Conservation (phyloP, 2,329 filamentous ascomycete species). For the Colletotrichum tropicale region DNA sequence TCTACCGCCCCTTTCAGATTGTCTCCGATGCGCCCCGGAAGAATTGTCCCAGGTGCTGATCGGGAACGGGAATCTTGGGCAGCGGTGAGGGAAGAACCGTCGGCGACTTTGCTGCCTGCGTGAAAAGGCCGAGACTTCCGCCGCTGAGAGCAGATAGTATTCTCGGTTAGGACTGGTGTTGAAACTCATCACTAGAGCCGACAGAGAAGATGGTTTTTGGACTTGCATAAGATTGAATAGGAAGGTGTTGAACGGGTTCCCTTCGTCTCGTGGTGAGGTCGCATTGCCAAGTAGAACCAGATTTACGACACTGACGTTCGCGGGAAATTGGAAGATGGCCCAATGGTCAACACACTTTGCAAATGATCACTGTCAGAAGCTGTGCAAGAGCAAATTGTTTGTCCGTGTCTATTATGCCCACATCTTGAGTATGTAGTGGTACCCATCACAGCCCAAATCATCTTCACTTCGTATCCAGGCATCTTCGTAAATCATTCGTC, state of each 20-base stretch:
- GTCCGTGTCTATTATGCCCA: not conserved
- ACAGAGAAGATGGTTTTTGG: no score
- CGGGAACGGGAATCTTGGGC: not conserved
- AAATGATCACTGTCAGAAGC: not conserved
- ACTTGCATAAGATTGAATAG: no score
- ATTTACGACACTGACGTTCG: no score
- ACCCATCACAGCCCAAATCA: not conserved
- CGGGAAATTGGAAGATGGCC: no score
- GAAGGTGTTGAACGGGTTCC: no score
- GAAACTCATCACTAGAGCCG: no score
- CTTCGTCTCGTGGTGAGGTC: no score
- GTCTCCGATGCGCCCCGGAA: not conserved
- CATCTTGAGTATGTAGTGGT: not conserved
- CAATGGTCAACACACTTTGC: no score
- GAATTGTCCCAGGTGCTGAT: not conserved
- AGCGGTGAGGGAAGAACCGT: not conserved
- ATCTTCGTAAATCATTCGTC: not conserved
- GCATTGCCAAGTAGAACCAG: no score
- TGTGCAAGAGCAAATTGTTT: no score
- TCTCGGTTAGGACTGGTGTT: not conserved
- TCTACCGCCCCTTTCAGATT: not conserved
- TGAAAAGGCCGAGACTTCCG: rapidly evolving
- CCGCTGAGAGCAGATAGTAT: not conserved
- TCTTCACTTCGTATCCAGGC: not conserved
- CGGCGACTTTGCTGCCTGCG: not conserved